Percentiles rank a stretch among this genome's conserved stretches.
phyloP scores from a whole-genome alignment of 176 grass and related monocot genomes.

The Puccinellia tenuiflora region DNA sequence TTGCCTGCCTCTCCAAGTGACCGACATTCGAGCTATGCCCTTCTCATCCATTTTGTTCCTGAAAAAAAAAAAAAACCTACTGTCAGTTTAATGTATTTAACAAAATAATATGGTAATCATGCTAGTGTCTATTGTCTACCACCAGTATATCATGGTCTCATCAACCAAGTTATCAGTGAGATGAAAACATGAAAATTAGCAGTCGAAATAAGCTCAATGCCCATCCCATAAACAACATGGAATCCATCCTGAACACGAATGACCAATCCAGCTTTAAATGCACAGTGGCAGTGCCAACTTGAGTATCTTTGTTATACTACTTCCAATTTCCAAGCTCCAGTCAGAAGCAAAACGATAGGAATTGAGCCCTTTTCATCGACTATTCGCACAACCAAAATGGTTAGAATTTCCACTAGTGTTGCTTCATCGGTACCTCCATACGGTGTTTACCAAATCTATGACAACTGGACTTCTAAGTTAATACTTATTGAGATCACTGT shows the following conservation, averaged over 20 bases:
- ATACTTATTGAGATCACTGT: background rate
- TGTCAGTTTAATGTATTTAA: slow-evolving; percentile 12
- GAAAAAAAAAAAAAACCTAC: background rate
- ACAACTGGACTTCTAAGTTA: background rate
- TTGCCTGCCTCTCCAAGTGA: slow-evolving; percentile 76
- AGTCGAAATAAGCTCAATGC: background rate
- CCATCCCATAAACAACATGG: background rate
- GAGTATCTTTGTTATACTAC: background rate
- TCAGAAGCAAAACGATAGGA: background rate
- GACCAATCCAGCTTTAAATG: background rate
- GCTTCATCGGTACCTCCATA: background rate
- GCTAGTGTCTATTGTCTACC: background rate
- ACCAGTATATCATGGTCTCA: background rate
- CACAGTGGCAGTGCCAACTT: background rate
- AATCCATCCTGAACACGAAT: background rate
- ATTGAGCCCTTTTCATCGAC: background rate
- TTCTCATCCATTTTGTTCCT: slow-evolving; percentile 47
- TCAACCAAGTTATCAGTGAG: background rate
- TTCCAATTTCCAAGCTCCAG: background rate
- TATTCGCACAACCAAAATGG: background rate
- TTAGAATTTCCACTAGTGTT: background rate
- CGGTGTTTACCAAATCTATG: background rate
- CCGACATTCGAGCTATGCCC: slow-evolving; percentile 46
- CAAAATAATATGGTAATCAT: background rate
- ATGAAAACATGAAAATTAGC: background rate